Evolutionary conservation across 2,329 filamentous ascomycete species (phyloP).

Genomic region (Pestalotiopsis sp.): DNA sequence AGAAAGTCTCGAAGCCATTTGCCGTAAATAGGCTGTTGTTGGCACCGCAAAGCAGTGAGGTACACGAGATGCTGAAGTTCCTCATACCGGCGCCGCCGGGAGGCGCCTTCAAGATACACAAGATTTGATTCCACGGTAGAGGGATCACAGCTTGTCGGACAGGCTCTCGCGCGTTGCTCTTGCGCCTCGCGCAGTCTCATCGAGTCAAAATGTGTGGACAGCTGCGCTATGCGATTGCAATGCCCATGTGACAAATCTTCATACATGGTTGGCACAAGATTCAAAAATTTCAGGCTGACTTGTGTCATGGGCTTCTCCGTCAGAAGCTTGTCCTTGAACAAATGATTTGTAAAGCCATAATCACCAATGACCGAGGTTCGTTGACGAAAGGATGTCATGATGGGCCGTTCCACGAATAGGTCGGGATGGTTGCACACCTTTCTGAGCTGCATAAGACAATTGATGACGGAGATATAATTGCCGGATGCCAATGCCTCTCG

Average conservation of each 20-base stretch:
- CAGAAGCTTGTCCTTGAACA: conserved; percentile 70
- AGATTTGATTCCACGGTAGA: conserved; percentile 71
- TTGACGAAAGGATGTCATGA: conserved; percentile 97
- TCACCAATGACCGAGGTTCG: conserved; percentile 73
- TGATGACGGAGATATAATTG: conserved; percentile 97
- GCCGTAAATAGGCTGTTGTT: conserved; percentile 81
- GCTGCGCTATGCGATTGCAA: conserved; percentile 60
- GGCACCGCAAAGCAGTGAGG: conserved; percentile 78
- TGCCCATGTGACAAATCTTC: conserved; percentile 63
- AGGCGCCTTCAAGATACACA: conserved; percentile 71
- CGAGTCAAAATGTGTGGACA: conserved; percentile 71
- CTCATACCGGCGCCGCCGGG: conserved; percentile 70
- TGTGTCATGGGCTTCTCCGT: conserved; percentile 61
- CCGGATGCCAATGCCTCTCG: conserved; percentile 86
- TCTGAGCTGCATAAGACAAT: conserved; percentile 94
- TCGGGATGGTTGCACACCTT: conserved; percentile 99
- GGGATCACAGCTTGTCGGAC: conserved; percentile 60
- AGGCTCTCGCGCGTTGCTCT: conserved; percentile 60
- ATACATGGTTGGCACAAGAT: conserved; percentile 72
- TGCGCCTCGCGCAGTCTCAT: conserved; percentile 75
- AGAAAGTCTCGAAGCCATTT: conserved; percentile 76
- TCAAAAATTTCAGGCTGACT: conserved; percentile 76
- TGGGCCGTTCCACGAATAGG: conserved; percentile 91
- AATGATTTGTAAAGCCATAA: conserved; percentile 72
- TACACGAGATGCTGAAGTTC: conserved; percentile 82